These are phyloP conservation scores for Umbilicus rupestris DNA, from an alignment of 164 flowering plant species.

Conservation along the genomic window DNA sequence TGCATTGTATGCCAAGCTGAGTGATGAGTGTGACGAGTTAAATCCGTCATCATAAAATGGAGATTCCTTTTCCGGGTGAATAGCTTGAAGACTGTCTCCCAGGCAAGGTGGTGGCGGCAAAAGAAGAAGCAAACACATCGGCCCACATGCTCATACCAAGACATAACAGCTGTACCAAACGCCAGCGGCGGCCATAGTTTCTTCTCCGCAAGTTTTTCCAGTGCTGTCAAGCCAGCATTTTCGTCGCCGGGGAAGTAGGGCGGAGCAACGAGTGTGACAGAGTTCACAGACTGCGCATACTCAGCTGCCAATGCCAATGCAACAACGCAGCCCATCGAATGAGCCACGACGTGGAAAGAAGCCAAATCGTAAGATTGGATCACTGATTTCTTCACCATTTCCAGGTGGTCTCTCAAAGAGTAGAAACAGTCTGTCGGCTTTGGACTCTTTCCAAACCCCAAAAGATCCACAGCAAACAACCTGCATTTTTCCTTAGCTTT, in stretches of 20 bases:
- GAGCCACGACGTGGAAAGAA: constrained; percentile 75
- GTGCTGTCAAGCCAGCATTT: constrained; percentile 20
- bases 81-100: constrained; percentile 56
- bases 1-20: constrained; percentile 94
- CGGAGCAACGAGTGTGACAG: constrained; percentile 63
- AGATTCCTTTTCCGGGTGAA: constrained; percentile 36
- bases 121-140: constrained; percentile 56
- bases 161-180: constrained; percentile 69
- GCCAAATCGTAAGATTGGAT: constrained; percentile 30
- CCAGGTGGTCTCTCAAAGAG: constrained; percentile 60
- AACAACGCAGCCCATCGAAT: constrained; percentile 79
- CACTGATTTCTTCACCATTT: constrained; percentile 61
- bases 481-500: constrained; percentile 27
- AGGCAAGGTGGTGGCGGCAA: constrained; percentile 58
- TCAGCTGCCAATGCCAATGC: constrained; percentile 71
- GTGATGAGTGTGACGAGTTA: constrained; percentile 73
- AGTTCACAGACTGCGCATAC: constrained; percentile 35
- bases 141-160: constrained; percentile 87
- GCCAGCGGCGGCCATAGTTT: constrained; percentile 60
- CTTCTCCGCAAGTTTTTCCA: constrained; percentile 42
- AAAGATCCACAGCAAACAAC: constrained; percentile 59
- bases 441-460: constrained; percentile 85
- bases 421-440: constrained; percentile 67
- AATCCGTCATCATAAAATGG: constrained; percentile 22
- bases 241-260: not conserved